A percentile compares a stretch with the other conserved stretches of the same genome.
These are phyloP conservation scores for Ceratobasidium sp. DNA, from an alignment of 1,284 basidiomycete genomes.

Conservation along the genomic window DNA sequence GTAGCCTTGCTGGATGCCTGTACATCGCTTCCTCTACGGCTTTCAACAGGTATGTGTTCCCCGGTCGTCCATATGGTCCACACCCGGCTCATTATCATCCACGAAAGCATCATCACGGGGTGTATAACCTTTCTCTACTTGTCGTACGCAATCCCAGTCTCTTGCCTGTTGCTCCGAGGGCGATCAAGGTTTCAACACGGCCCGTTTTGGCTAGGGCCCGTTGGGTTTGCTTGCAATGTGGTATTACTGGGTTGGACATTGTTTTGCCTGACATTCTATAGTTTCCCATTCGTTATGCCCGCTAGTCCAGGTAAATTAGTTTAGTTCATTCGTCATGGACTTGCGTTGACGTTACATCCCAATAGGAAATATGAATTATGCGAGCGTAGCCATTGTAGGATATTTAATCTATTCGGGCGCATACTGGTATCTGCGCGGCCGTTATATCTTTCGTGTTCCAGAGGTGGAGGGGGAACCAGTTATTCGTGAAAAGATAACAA, in stretches of 20 bases:
- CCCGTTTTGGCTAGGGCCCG: constrained; percentile 4
- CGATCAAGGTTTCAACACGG: constrained; percentile 4
- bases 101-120: constrained; percentile 4
- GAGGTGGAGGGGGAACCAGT: background rate
- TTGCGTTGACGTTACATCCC: background rate
- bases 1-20: constrained; percentile 7
- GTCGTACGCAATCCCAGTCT: constrained; percentile 12
- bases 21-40: constrained; percentile 13
- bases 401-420: constrained; percentile 25
- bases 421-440: constrained; percentile 28
- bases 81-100: background rate
- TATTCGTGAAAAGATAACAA: background rate
- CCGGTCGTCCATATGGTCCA: background rate
- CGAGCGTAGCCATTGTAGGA: constrained; percentile 6
- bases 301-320: background rate
- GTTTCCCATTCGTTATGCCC: constrained; percentile 16
- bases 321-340: background rate
- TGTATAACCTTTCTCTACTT: constrained; percentile 15
- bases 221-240: background rate
- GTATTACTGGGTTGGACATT: constrained; percentile 18
- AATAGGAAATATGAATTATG: constrained; percentile 28
- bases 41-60: background rate
- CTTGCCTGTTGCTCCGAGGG: constrained; percentile 4
- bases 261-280: constrained; percentile 5
- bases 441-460: constrained; percentile 22